Conservation (phyloP, 108 stramenopile species). For the Cylindrotheca fusiformis region DNA sequence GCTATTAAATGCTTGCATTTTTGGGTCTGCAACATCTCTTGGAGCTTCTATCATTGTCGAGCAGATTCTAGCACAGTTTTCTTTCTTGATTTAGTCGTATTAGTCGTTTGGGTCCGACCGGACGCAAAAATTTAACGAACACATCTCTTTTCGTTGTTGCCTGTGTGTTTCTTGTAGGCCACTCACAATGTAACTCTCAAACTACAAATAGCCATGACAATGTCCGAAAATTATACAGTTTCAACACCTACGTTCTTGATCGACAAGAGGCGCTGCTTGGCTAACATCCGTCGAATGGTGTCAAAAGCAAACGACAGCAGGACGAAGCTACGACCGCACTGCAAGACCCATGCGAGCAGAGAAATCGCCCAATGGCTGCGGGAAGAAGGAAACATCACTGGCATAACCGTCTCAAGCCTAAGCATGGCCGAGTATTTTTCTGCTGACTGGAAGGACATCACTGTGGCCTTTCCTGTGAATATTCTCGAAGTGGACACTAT, state of each 20-base stretch:
- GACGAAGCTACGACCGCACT: conserved; percentile 6
- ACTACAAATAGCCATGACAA: no score
- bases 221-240: no score
- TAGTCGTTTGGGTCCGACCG: no score
- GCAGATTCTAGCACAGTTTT: no score
- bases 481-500: conserved; percentile 18
- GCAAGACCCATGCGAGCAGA: conserved; percentile 16
- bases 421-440: conserved; percentile 20
- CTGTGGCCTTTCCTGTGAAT: conserved; percentile 17
- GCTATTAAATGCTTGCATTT: no score
- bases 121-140: no score
- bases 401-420: conserved; percentile 11
- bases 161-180: no score
- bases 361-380: conserved; percentile 16
- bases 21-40: no score
- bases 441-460: conserved; percentile 9
- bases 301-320: neutral
- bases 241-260: conserved; percentile 11
- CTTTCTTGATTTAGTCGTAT: no score
- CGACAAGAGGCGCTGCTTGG: conserved; percentile 11
- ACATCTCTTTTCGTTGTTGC: no score
- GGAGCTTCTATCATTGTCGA: no score
- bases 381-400: neutral
- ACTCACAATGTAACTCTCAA: no score
- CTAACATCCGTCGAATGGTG: conserved; percentile 10